Conservation (phyloP, 139 green algal species). For the Pycnococcus provasolii region DNA sequence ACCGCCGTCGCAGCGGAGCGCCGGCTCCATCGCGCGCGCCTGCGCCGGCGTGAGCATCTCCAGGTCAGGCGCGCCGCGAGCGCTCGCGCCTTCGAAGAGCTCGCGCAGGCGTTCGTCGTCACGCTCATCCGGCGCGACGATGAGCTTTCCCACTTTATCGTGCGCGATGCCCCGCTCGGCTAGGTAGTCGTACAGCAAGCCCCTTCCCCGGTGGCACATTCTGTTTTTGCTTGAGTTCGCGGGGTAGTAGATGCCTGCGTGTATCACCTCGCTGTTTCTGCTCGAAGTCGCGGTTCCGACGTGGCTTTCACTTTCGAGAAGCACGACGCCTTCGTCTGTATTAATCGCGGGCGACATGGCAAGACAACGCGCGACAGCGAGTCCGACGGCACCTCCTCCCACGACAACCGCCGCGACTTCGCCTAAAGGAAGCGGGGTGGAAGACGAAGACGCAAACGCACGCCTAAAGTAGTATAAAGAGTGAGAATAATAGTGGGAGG, state of each 20-base stretch:
- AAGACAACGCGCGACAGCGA: no score
- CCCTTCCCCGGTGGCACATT: neutral
- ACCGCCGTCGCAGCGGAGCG: constrained; percentile 38
- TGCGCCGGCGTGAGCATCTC: constrained; percentile 31
- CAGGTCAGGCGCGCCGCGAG: constrained; percentile 61
- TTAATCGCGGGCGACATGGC: no score
- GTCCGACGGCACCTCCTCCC: no score
- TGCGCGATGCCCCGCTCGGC: neutral
- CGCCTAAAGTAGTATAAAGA: no score
- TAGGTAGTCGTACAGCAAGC: neutral
- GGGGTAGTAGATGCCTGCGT: constrained; percentile 12
- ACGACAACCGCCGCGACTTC: no score
- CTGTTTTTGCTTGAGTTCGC: neutral
- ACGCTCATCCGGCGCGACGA: neutral
- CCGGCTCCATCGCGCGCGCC: constrained; percentile 47
- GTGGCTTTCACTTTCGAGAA: neutral
- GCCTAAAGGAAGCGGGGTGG: no score
- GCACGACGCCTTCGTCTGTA: neutral
- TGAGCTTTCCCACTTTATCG: constrained; percentile 10
- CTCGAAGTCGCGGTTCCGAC: neutral
- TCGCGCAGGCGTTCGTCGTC: constrained; percentile 19
- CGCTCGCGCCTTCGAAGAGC: constrained; percentile 23
- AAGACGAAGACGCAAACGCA: no score
- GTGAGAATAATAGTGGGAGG: no score
- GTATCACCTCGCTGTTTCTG: constrained; percentile 18